Conservation (phyloP, 805 yeast species). For the Dipodascopsis tothii region DNA sequence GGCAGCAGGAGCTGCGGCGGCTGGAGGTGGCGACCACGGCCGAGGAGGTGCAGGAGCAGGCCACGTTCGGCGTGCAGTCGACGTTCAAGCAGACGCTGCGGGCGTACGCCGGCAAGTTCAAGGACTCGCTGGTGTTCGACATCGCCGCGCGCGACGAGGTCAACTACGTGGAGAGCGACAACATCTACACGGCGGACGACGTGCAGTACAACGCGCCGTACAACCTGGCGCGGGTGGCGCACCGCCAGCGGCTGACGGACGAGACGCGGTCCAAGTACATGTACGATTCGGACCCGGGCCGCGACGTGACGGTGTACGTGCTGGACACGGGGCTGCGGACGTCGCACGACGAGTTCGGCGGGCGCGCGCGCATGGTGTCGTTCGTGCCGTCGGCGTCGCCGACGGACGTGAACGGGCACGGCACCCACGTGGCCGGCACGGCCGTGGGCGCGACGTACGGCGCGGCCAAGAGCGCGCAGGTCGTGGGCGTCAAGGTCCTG, state of each 20-base stretch:
- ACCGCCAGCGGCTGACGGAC: slow-evolving; percentile 5
- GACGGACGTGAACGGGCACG: slow-evolving; percentile 81
- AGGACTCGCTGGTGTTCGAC: slow-evolving; percentile 2
- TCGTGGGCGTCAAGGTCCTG: slow-evolving; percentile 75
- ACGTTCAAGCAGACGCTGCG: slow-evolving; percentile 3
- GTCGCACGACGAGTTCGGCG: slow-evolving; percentile 64
- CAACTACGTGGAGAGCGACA: slow-evolving; percentile 9
- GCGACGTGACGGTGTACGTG: slow-evolving; percentile 48
- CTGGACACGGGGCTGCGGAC: slow-evolving; percentile 84
- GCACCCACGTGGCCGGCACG: slow-evolving; percentile 96
- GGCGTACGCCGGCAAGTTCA: slow-evolving; percentile 15
- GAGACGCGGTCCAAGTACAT: neutral
- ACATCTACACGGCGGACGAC: slow-evolving; percentile 5
- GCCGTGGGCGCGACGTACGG: slow-evolving; percentile 75
- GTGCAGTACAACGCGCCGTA: slow-evolving; percentile 11
- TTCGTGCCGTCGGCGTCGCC: slow-evolving; percentile 26
- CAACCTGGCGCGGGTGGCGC: slow-evolving; percentile 16
- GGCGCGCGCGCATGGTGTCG: slow-evolving; percentile 52
- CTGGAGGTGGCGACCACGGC: slow-evolving; percentile 13
- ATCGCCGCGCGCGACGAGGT: slow-evolving; percentile 21
- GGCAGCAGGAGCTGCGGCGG: slow-evolving; percentile 3
- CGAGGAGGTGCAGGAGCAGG: neutral
- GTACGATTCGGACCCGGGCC: slow-evolving; percentile 16
- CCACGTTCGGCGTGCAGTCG: slow-evolving; percentile 1
- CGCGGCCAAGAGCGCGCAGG: slow-evolving; percentile 70